Base-by-base conservation (phyloP, 106 monocot species). In the Hemerocallis citrina region DNA sequence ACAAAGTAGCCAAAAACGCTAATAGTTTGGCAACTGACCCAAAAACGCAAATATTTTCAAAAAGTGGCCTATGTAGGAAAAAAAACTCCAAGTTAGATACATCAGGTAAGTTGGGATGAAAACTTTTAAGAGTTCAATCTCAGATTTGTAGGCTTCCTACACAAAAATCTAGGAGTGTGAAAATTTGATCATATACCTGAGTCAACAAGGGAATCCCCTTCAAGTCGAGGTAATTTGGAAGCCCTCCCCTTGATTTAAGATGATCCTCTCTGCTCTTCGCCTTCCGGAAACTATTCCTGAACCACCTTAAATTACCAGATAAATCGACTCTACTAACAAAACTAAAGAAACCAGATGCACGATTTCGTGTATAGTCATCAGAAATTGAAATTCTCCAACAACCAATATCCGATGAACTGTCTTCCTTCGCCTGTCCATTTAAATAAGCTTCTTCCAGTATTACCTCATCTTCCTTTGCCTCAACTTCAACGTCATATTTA, bases 351-450 rank as follows among this genome's bases (percentile, higher is more conserved):
- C 61, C 57, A 57, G 55, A 65, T 45, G 41, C n/a, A n/a, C n/a
- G n/a, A n/a, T n/a, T n/a, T n/a, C n/a, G n/a, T n/a, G n/a, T n/a
- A 5, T 69, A 73, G 31, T 64, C 67, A 48, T 66, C 74, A 35
- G 61, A 45, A 55, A 83, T 75, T 22, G 55, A 41, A 64, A 83
- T 78, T 52, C 63, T 83, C 83, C 78, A 83, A 45, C 57, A 46
- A 55, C 63, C 68, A 33, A 76, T 64, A 62, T 74, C 74, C 20
- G 68, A 56, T 34, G 64, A 82, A 62, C 61, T 66, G 31, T 9
- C 56, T 35, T 61, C 57, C 32, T 43, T 72, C 56, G 40, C 52
- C 24, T 68, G 34, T 2, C 46, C 52, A 49, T 75, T 35, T 4
- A 36, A 48, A n/a, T 31, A 9, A 27, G 63, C 67, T 28, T 54